These are phyloP conservation scores for Spathaspora gorwiae DNA, from an alignment of 805 yeast genomes.

Conservation along the genomic window DNA sequence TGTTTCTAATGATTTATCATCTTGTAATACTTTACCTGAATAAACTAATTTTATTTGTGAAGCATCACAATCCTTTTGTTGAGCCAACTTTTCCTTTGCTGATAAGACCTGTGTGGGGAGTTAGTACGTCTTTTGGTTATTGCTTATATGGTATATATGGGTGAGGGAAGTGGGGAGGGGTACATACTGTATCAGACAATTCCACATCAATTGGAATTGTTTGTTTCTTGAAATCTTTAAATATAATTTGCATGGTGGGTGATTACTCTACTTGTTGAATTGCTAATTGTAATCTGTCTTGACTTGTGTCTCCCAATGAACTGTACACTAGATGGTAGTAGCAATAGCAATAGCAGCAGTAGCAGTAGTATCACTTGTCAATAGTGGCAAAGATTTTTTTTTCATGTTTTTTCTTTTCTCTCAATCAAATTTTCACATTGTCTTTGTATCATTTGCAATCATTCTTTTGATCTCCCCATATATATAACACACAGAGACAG, in stretches of 20 bases:
- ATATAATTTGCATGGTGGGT: conserved; percentile 63
- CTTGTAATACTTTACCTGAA: conserved; percentile 86
- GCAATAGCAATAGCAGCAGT: no score
- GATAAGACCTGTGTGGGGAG: conserved; percentile 41
- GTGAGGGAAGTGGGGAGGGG: background rate
- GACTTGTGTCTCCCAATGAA: no score
- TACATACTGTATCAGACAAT: conserved; percentile 57
- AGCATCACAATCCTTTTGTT: conserved; percentile 61
- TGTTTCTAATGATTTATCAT: conserved; percentile 67
- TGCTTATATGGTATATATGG: background rate
- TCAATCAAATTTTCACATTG: no score
- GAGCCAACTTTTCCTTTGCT: conserved; percentile 72
- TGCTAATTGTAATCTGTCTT: no score
- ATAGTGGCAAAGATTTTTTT: no score
- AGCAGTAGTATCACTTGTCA: no score
- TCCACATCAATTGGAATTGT: conserved; percentile 78
- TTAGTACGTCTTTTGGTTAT: conserved; percentile 7
- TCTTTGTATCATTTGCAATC: no score
- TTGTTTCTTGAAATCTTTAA: conserved; percentile 92
- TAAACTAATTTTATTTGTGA: conserved; percentile 83
- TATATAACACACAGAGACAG: no score
- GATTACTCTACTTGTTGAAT: background rate
- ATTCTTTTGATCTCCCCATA: no score
- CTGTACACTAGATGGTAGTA: no score
- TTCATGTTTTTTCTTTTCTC: no score